These are phyloP conservation scores for Mimosa bimucronata DNA, from an alignment of 306 rosid species.

Conservation along the genomic window DNA sequence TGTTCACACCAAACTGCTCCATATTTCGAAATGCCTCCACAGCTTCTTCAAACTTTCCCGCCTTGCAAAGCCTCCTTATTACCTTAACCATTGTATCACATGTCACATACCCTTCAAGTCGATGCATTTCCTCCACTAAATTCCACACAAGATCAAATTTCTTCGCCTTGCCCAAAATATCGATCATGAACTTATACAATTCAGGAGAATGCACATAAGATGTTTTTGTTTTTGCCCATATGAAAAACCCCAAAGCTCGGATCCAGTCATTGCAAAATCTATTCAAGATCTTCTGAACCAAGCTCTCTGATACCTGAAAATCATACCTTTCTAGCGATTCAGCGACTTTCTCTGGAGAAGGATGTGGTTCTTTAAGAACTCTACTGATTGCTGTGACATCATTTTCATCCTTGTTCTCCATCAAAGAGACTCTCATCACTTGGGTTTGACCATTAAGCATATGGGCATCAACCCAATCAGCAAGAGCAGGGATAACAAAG, in stretches of 20 bases:
- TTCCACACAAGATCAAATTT: conserved; percentile 65
- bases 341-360: conserved; percentile 53
- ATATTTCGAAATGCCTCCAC: conserved; percentile 56
- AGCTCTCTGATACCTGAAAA: conserved; percentile 44
- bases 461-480: conserved; percentile 66
- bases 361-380: conserved; percentile 51
- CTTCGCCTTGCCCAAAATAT: conserved; percentile 60
- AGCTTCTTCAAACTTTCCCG: conserved; percentile 57
- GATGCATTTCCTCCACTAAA: conserved; percentile 65
- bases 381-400: conserved; percentile 50
- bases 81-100: conserved; percentile 64
- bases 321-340: conserved; percentile 46
- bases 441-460: conserved; percentile 35
- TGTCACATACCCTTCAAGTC: conserved; percentile 51
- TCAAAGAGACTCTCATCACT: conserved; percentile 12
- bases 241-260: conserved; percentile 69
- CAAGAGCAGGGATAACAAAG: conserved; percentile 81
- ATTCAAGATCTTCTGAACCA: conserved; percentile 62
- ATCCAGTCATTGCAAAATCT: conserved; percentile 71
- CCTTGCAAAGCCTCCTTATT: conserved; percentile 66
- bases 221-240: conserved; percentile 76
- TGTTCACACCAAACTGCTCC: conserved; percentile 50
- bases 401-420: conserved; percentile 14
- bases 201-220: conserved; percentile 65
- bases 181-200: conserved; percentile 61